Evolutionary conservation across 2,329 filamentous ascomycete genomes (phyloP).

Genomic region (Xylariaceae sp.): DNA sequence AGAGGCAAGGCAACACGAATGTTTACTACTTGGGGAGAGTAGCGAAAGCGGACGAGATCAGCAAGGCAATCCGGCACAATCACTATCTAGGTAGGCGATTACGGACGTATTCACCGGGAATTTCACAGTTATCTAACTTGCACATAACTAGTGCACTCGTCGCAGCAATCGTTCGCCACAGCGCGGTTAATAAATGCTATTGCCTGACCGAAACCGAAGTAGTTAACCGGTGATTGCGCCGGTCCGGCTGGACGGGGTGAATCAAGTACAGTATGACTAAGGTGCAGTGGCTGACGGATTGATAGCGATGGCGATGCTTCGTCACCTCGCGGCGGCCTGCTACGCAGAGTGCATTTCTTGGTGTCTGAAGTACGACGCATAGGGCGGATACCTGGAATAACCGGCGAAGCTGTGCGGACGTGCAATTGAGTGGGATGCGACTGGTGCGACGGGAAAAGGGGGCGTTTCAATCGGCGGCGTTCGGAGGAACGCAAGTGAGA

Average conservation of each 20-base stretch:
- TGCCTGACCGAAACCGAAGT: no score
- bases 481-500: not conserved
- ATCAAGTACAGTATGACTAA: not conserved
- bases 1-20: not conserved
- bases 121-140: no score
- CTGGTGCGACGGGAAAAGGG: not conserved
- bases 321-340: slow-evolving; percentile 20
- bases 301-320: slow-evolving; percentile 13
- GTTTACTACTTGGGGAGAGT: no score
- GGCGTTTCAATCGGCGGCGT: not conserved
- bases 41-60: no score
- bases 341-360: not conserved
- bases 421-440: not conserved
- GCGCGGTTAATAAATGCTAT: no score
- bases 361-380: slow-evolving; percentile 4
- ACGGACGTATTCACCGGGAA: no score
- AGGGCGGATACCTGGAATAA: slow-evolving; percentile 9
- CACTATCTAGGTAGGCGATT: no score
- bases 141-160: no score
- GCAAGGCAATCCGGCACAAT: no score
- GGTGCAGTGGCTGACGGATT: slow-evolving; percentile 2
- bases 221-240: no score
- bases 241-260: not conserved
- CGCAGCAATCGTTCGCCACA: no score
- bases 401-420: not conserved